Percentiles rank a stretch among this genome's conserved stretches.
phyloP scores from a whole-genome alignment of 192 early-diverging fungal genomes.

The Helicostylum pulchrum region DNA sequence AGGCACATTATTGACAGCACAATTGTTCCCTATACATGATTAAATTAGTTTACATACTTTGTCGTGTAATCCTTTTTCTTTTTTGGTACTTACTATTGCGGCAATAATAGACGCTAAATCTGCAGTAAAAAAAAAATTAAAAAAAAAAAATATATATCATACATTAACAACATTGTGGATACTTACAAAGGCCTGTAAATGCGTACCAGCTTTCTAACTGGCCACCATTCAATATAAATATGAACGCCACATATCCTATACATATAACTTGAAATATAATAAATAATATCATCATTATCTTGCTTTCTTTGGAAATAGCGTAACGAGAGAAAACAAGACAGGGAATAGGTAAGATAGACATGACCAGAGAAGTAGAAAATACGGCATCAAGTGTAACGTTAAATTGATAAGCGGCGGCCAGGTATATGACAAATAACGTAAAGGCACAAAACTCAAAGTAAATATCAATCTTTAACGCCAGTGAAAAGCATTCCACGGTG shows the following conservation, averaged over 20 bases:
- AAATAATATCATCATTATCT: conserved; percentile 3
- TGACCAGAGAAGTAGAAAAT: too few species aligned
- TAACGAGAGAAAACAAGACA: neutral
- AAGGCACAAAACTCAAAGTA: conserved; percentile 8
- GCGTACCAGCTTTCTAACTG: too few species aligned
- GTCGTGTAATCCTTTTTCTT: neutral
- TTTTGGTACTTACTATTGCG: neutral
- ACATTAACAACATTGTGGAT: neutral
- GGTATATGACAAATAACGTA: too few species aligned
- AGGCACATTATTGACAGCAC: neutral
- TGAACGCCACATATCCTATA: too few species aligned
- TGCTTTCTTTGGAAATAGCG: neutral
- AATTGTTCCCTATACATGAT: neutral
- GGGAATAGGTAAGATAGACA: too few species aligned
- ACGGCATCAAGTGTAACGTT: too few species aligned
- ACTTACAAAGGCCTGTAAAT: too few species aligned
- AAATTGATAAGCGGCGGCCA: too few species aligned
- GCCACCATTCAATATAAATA: too few species aligned
- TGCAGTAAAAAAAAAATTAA: neutral
- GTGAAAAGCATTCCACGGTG: conserved; percentile 9
- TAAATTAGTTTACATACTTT: neutral
- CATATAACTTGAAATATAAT: neutral
- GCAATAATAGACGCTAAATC: neutral
- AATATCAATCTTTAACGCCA: conserved; percentile 18
- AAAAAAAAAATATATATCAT: neutral